Evolutionary conservation across 2,329 filamentous ascomycete genomes (phyloP).

Genomic region (Aurifilum marmelostoma): DNA sequence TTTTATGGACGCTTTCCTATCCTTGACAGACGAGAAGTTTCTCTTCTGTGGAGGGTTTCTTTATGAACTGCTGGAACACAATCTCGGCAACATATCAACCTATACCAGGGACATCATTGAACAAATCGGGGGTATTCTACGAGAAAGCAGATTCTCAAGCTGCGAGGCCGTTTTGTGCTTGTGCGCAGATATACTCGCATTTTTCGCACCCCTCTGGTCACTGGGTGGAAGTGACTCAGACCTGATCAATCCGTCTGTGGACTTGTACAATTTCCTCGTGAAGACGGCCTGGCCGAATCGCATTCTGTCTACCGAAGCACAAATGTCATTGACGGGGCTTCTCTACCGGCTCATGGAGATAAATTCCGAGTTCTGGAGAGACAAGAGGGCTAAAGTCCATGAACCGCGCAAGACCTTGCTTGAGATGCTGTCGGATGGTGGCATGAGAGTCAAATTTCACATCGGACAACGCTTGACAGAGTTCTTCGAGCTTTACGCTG

Average conservation of each 20-base stretch:
- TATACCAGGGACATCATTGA: slow-evolving; percentile 53
- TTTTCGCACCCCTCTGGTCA: slow-evolving; percentile 66
- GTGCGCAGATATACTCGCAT: slow-evolving; percentile 69
- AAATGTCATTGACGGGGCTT: slow-evolving; percentile 68
- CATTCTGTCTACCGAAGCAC: slow-evolving; percentile 69
- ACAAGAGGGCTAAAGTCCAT: slow-evolving; percentile 47
- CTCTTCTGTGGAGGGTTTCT: slow-evolving; percentile 55
- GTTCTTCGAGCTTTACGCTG: slow-evolving; percentile 80
- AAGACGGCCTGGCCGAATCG: slow-evolving; percentile 67
- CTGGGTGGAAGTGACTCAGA: slow-evolving; percentile 52
- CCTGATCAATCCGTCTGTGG: slow-evolving; percentile 68
- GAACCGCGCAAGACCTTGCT: slow-evolving; percentile 24
- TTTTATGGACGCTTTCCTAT: slow-evolving; percentile 55
- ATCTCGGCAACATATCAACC: slow-evolving; percentile 53
- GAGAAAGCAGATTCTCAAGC: slow-evolving; percentile 64
- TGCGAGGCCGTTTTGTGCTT: slow-evolving; percentile 74
- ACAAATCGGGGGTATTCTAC: slow-evolving; percentile 55
- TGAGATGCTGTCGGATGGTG: slow-evolving; percentile 63
- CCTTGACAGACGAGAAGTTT: slow-evolving; percentile 56
- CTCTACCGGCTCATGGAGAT: slow-evolving; percentile 70
- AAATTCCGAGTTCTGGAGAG: slow-evolving; percentile 68
- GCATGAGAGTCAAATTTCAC: slow-evolving; percentile 74
- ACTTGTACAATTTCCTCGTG: slow-evolving; percentile 81
- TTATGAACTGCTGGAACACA: slow-evolving; percentile 56
- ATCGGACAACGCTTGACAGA: slow-evolving; percentile 70